Base-by-base conservation (phyloP, 306 rosid genomes). In the Quercus robur region DNA sequence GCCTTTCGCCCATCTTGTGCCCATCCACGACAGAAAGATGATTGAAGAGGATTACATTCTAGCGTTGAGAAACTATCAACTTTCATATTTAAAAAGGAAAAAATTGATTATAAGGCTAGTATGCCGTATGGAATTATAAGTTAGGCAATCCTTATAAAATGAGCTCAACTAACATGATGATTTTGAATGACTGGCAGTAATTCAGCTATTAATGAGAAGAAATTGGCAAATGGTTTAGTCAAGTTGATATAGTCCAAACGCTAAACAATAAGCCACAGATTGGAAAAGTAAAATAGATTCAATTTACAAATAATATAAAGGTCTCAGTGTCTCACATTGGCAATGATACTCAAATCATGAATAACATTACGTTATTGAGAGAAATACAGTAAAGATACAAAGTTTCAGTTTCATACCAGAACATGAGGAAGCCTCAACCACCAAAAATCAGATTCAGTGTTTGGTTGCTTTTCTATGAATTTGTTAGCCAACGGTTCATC, bases 361-460 rank as follows among this genome's bases (percentile, higher is more conserved):
- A 51, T 25, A 71, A 61, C 20, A 59, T 62, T 28, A 38, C 10
- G 5, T 1, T 17, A 52, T 7, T 4, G 61, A 19, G 10, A 33
- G 31, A 35, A 25, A 0, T 0, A 8, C 3, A 12, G 46, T 56
- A 26, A 69, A 68, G 55, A 49, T 12, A 2, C 30, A 33, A n/a
- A 58, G 73, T 56, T 35, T 73, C 4, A 31, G 46, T 28, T 15
- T 87, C 97, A 30, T 85, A 95, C 99, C n/a, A 93, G 88, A 87
- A 91, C 97, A 81, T 86, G 90, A 80, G 87, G 92, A 78, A 95
- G 97, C 21, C 84, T 86, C 86, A 58, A 80, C 99, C 97, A 93
- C 97, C 97, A 91, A 35, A 71, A 67, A 86, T 83, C 92, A 62
- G 81, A 82, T 63, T 61, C 83, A 28, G 68, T 38, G 21, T 85